Evolutionary conservation across 2,329 filamentous ascomycete genomes (phyloP), one percentile per base, ranked within the genome.

Genomic region (Parastagonospora nodorum): DNA sequence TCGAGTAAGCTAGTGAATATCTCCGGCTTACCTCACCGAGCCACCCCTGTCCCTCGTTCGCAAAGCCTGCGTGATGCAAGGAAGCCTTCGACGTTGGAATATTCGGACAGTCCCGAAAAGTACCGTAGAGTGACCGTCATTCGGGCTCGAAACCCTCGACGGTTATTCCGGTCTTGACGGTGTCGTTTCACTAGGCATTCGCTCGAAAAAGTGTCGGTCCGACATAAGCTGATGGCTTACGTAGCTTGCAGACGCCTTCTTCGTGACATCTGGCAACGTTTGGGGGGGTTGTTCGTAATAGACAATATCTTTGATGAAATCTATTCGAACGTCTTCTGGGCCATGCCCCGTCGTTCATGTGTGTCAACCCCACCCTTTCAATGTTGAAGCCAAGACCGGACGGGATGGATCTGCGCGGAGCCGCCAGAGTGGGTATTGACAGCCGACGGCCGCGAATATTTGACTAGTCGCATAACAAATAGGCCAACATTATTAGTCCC

Each of bases 81-180:
- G 42, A 16, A 42, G 29, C 27, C 52, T 56, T 57, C 53, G 53
- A 42, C 45, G 45, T 51, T 50, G 33, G 41, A 32, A 49, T 45
- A 40, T 40, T 53, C 58, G 55, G 48, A 46, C 52, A 30, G 47
- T 55, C 46, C 43, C 49, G 44, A 53, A 39, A 31, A 46, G 31
- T 24, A 43, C 58, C 55, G 62, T 24, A 46, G 42, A 54, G 48
- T 35, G 36, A 48, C 52, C 55, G 49, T 54, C 49, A 36, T 28
- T n/a, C n/a, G 12, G 11, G 24, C n/a, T 31, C 35, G 35, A 30
- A 19, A 16, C n/a, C 19, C 30, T 14, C 40, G 28, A 28, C 44
- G 10, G 36, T 1, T 40, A 39, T 33, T 12, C 29, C 28, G 40
- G 28, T 28, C 24, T 36, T 44, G 39, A 15, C 8, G 14, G 19